Evolutionary conservation across 2,329 filamentous ascomycete genomes (phyloP), one percentile per base, ranked within the genome.

Genomic region (Fusarium sp.): DNA sequence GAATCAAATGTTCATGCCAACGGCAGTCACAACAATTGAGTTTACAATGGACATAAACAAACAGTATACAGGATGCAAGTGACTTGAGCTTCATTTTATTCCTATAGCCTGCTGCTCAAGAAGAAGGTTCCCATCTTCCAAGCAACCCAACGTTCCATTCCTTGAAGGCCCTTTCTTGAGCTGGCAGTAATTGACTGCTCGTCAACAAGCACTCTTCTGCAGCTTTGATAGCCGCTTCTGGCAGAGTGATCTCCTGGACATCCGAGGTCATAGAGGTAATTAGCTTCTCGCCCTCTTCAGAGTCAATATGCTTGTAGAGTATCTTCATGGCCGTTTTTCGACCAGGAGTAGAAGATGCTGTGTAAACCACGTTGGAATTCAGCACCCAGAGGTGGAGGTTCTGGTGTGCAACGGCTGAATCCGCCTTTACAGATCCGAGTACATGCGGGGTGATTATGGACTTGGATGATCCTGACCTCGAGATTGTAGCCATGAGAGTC

Each of bases 121-220:
- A 36, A 31, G 38, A 52, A 30, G 65, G 49, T 18, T 66, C 69
- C 80, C 79, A 81, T 50, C 78, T 74, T 42, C 85, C 83, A 62
- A 93, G 74, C 18, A 93, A 75, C 3, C 89, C 89, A 7, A 93
- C 88, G 28, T 84, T 83, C 90, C 90, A 93, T n/a, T 84, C 86
- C 74, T 86, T 83, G 69, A 92, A 91, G 30, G 72, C 79, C 57
- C 87, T 82, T 62, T 90, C 87, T 10, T 80, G 80, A 1, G 69
- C 74, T 2, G 91, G 90, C 10, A 93, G 75, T 16, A 88, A 73
- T 4, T 65, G 41, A 36, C 83, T 86, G 67, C 85, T 89, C 9
- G 73, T 74, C 12, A 80, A 74, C 28, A 93, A 78, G 11, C 76
- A 78, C 8, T 72, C 65, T 2, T 77, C 69, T 8, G 90, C 76